Evolutionary conservation across 78 protist species (phyloP).

Genomic region (Dictyostelium firmibasis): DNA sequence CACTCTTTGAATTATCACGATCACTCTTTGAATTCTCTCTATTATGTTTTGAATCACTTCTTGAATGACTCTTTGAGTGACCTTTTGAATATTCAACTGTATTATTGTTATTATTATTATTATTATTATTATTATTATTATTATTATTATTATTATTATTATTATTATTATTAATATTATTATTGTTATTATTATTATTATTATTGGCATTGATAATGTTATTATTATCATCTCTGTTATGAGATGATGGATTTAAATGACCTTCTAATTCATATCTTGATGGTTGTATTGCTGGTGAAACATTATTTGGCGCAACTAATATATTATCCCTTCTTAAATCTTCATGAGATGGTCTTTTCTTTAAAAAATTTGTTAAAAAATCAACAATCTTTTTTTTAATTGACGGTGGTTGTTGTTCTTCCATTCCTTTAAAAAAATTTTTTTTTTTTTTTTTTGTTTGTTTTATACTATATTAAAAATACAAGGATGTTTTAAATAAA

Average conservation of each 20-base stretch:
- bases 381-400: constrained; percentile 66
- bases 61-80: background rate
- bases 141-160: background rate
- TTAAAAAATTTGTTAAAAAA: constrained; percentile 33
- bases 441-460: background rate
- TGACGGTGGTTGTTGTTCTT: constrained; percentile 9
- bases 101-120: background rate
- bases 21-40: background rate
- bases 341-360: constrained; percentile 61
- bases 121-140: background rate
- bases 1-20: background rate
- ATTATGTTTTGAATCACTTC: background rate
- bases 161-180: background rate
- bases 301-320: constrained; percentile 22
- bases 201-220: background rate
- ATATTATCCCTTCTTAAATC: constrained; percentile 60
- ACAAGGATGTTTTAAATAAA: background rate
- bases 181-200: background rate
- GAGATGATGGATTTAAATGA: constrained; percentile 7
- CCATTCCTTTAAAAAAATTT: background rate
- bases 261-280: constrained; percentile 27
- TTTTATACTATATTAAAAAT: background rate
- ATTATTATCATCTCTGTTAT: background rate
- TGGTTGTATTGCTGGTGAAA: constrained; percentile 46
- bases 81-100: background rate